A percentile compares a stretch with the other conserved stretches of the same genome.
Conservation (phyloP, 306 rosid species). For the Vigna nakashimae region DNA sequence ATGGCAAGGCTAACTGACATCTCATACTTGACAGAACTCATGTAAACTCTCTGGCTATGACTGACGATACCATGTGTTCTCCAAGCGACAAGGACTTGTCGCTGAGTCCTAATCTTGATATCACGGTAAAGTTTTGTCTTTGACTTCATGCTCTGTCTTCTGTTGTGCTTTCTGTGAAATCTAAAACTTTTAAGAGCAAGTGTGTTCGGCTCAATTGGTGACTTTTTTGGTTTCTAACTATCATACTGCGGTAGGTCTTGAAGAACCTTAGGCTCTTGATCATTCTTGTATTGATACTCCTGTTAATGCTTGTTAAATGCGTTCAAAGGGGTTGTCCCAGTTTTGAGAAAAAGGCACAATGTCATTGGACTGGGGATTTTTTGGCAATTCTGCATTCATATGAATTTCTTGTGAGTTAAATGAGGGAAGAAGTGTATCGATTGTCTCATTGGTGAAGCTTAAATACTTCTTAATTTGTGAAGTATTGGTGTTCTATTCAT, state of each 20-base stretch:
- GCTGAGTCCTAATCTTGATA: conserved; percentile 43
- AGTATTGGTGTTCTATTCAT: not conserved
- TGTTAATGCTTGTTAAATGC: not conserved
- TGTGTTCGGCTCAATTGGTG: not conserved
- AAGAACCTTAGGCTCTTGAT: conserved; percentile 17
- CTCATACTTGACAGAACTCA: conserved; percentile 37
- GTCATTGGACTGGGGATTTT: conserved; percentile 11
- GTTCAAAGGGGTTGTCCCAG: conserved; percentile 15
- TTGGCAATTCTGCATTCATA: not conserved
- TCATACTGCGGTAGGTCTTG: not conserved
- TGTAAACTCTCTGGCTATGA: conserved; percentile 42
- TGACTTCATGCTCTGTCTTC: not conserved
- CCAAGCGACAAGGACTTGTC: conserved; percentile 41
- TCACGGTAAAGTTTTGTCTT: conserved; percentile 43
- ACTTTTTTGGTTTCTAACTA: conserved; percentile 1
- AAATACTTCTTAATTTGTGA: not conserved
- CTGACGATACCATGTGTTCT: conserved; percentile 40
- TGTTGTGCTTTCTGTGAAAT: conserved; percentile 9
- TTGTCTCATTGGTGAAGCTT: not conserved
- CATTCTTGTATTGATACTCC: conserved; percentile 1
- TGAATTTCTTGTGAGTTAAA: not conserved
- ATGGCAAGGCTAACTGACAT: conserved; percentile 12
- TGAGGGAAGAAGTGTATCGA: conserved; percentile 6
- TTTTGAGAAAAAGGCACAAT: conserved; percentile 35
- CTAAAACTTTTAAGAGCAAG: not conserved